These are phyloP conservation scores for Podospora fimiseda DNA, from an alignment of 495 filamentous ascomycete species.

Conservation along the genomic window DNA sequence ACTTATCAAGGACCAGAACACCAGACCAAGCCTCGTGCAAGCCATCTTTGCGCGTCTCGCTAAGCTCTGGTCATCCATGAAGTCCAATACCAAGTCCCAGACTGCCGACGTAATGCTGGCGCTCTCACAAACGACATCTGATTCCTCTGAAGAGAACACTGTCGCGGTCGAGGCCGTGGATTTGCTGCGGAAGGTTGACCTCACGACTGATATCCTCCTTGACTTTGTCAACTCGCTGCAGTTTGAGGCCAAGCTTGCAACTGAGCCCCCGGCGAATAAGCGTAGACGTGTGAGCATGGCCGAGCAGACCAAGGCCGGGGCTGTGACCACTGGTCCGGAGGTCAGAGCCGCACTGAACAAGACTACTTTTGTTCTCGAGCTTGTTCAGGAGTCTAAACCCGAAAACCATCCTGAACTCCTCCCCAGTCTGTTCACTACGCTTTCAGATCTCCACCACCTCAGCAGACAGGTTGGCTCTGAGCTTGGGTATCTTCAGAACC, in stretches of 20 bases:
- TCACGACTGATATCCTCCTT: slow-evolving; percentile 64
- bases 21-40: slow-evolving; percentile 48
- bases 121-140: slow-evolving; percentile 27
- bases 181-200: slow-evolving; percentile 57
- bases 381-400: slow-evolving; percentile 71
- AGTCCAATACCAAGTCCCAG: slow-evolving; percentile 51
- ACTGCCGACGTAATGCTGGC: slow-evolving; percentile 54
- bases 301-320: slow-evolving; percentile 41
- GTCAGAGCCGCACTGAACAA: slow-evolving; percentile 58
- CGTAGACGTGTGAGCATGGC: slow-evolving; percentile 66
- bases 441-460: slow-evolving; percentile 79
- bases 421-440: slow-evolving; percentile 67
- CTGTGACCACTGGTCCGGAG: slow-evolving; percentile 35
- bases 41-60: slow-evolving; percentile 59
- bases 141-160: slow-evolving; percentile 16
- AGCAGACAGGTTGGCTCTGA: slow-evolving; percentile 64
- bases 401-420: slow-evolving; percentile 67
- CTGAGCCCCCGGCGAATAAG: slow-evolving; percentile 61
- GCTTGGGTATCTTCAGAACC: slow-evolving; percentile 76
- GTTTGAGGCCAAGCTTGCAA: slow-evolving; percentile 54
- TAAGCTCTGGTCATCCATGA: slow-evolving; percentile 63
- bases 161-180: slow-evolving; percentile 54
- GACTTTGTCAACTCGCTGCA: slow-evolving; percentile 65
- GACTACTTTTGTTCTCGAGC: slow-evolving; percentile 79
- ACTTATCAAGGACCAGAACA: slow-evolving; percentile 45